A percentile compares a stretch with the other conserved stretches of the same genome.
Evolutionary conservation across 2,329 filamentous ascomycete genomes (phyloP).

Genomic region (Botryotinia narcissicola): DNA sequence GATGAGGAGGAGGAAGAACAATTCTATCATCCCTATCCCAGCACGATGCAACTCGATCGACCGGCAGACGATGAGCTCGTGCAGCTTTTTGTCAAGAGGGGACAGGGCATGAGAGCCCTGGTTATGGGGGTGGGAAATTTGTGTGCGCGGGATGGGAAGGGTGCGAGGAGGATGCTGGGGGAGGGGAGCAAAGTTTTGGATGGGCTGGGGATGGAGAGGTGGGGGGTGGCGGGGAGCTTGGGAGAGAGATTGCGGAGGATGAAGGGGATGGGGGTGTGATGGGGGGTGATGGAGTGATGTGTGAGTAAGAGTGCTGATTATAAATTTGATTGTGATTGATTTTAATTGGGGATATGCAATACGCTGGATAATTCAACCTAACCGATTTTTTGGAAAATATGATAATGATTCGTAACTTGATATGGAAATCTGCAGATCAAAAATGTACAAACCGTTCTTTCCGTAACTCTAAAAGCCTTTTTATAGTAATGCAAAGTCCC

Average conservation of each 20-base stretch:
- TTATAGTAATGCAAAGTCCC: background rate
- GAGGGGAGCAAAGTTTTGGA: conserved; percentile 36
- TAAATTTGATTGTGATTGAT: too few relatives aligned
- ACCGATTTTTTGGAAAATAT: too few relatives aligned
- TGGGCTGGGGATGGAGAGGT: background rate
- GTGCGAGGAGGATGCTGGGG: conserved; percentile 40
- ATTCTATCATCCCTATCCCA: conserved; percentile 37
- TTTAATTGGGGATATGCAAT: too few relatives aligned
- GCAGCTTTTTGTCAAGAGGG: conserved; percentile 52
- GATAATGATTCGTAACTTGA: too few relatives aligned
- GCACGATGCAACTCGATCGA: conserved; percentile 52
- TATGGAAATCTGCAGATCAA: too few relatives aligned
- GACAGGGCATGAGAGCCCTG: conserved; percentile 49
- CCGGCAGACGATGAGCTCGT: conserved; percentile 58
- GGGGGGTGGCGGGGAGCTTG: background rate
- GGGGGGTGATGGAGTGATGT: too few relatives aligned
- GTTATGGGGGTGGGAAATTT: conserved; percentile 54
- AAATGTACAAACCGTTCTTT: too few relatives aligned
- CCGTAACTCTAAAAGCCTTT: too few relatives aligned
- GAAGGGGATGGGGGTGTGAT: background rate
- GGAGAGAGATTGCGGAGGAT: background rate
- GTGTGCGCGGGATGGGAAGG: conserved; percentile 36
- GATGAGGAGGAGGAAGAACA: conserved; percentile 19
- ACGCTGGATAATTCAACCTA: too few relatives aligned
- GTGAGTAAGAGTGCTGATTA: too few relatives aligned